Evolutionary conservation across 306 rosid genomes (phyloP).

Genomic region (Mimosa pudica): DNA sequence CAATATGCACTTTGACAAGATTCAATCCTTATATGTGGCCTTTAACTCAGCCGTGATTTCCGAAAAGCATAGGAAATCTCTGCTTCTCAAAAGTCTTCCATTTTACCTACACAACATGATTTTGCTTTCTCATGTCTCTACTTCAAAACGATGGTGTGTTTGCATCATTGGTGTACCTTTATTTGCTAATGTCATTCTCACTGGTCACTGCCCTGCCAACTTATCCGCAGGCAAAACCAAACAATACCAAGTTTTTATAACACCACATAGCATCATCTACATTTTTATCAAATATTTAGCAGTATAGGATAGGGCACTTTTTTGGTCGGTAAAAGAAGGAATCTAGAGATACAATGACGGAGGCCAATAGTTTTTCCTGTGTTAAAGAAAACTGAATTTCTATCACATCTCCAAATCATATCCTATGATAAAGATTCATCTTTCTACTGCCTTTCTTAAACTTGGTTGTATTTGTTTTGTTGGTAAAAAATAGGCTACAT

Average conservation of each 20-base stretch:
- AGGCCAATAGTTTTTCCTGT: not conserved
- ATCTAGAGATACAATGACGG: not conserved
- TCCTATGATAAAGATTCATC: not conserved
- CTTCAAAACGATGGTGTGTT: not conserved
- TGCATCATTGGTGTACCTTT: not conserved
- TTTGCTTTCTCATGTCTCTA: not conserved
- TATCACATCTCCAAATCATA: not conserved
- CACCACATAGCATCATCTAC: not conserved
- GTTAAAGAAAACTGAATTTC: not conserved
- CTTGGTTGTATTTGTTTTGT: not conserved
- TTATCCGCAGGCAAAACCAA: not conserved
- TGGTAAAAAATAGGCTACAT: too few species aligned
- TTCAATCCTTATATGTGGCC: not conserved
- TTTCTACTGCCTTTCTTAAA: not conserved
- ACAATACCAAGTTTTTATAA: not conserved
- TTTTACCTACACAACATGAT: not conserved
- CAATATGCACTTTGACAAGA: not conserved
- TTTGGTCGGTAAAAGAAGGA: not conserved
- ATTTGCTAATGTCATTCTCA: not conserved
- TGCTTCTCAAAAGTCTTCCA: not conserved
- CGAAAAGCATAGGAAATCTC: not conserved
- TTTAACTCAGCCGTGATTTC: constrained; percentile 1
- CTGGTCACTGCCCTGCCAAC: not conserved
- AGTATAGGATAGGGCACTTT: not conserved
- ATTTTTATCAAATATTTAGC: not conserved